phyloP scores from a whole-genome alignment of 2,329 filamentous ascomycete genomes.

The Neopestalotiopsis rosae region DNA sequence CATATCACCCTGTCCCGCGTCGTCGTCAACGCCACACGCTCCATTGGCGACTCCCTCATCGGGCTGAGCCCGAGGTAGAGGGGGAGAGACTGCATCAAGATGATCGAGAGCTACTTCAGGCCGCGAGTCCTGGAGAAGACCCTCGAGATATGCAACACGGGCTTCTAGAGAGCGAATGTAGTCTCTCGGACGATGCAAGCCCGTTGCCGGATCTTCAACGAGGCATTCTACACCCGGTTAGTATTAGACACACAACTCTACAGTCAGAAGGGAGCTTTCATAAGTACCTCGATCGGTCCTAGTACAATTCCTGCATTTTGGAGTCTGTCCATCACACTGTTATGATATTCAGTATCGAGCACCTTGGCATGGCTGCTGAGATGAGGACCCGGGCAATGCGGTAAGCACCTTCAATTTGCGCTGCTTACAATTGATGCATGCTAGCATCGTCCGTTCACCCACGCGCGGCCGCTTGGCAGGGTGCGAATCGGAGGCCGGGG shows the following conservation, averaged over 20 bases:
- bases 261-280: neutral
- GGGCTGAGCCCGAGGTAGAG: neutral
- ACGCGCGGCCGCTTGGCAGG: conserved; percentile 15
- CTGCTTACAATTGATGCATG: conserved; percentile 27
- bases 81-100: neutral
- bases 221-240: conserved; percentile 32
- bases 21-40: neutral
- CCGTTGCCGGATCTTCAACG: conserved; percentile 42
- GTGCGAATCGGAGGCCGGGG: neutral
- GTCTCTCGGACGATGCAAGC: conserved; percentile 36
- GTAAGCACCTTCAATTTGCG: conserved; percentile 23
- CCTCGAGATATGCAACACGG: conserved; percentile 36
- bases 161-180: conserved; percentile 38
- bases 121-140: conserved; percentile 31
- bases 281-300: conserved; percentile 2
- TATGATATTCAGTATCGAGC: neutral
- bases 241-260: neutral
- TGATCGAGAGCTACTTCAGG: conserved; percentile 34
- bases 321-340: conserved; percentile 20
- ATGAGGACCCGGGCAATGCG: neutral
- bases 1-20: conserved; percentile 20
- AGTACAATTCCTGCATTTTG: conserved; percentile 21
- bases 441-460: conserved; percentile 21
- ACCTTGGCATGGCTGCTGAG: neutral
- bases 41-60: neutral